Evolutionary conservation across 2,329 filamentous ascomycete genomes (phyloP), one percentile per base, ranked within the genome.

Genomic region (Xylaria sp.): DNA sequence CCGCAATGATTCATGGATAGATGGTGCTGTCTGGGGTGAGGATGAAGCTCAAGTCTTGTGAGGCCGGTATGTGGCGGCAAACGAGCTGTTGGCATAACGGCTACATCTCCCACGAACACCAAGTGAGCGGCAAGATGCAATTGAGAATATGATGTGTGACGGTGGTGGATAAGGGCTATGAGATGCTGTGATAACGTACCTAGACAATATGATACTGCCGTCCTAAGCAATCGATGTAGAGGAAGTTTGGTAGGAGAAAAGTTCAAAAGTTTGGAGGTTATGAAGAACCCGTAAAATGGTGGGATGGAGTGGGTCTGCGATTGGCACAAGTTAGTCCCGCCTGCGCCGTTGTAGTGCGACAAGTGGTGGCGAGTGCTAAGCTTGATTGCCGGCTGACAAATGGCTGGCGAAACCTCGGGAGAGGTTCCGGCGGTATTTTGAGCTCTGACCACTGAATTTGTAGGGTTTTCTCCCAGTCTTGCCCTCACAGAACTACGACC

Each of bases 221-320:
- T 88, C 86, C 85, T 88, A 86, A 88, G 86, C 85, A 87, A 78
- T 84, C 84, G 81, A 70, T 82, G 85, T 81, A 85, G 84, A 86
- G 85, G 82, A 81, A 79, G 79, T 74, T 75, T 77, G 73, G 74
- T 75, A 73, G 75, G 73, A 69, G 71, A 72, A 73, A 72, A 30
- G 70, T 70, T 73, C 70, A 72, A 68, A 72, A 75, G 71, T 63
- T 36, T 63, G 60, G 58, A 56, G 47, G 67, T 61, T 62, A 70
- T 51, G 59, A 70, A 71, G 67, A 72, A 64, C 61, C 64, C 61
- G 67, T 68, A 67, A 70, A 68, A 56, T 66, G 61, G 71, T 71
- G 71, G 71, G 71, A 67, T 69, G 65, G 45, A 59, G 67, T 56
- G 67, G 69, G 61, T 65, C 68, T 19, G 45, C 32, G 34, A 19